phyloP scores from a whole-genome alignment of 306 rosid genomes.

The Inga leiocalycina region DNA sequence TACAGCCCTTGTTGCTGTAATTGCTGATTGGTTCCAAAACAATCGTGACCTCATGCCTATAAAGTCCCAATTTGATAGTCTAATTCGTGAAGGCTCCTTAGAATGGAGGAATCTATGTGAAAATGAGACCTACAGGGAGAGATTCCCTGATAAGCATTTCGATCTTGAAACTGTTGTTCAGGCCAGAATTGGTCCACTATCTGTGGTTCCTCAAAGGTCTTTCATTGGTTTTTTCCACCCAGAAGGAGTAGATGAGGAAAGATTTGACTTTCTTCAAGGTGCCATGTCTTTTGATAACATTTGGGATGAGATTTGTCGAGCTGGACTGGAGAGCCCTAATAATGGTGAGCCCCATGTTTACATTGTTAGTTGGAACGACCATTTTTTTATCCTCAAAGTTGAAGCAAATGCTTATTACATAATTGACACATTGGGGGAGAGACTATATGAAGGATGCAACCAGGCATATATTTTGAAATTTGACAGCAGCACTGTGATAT shows the following conservation, averaged over 20 bases:
- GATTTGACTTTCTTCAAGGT: conserved; percentile 79
- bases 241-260: conserved; percentile 79
- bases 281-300: conserved; percentile 95
- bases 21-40: conserved; percentile 94
- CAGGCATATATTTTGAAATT: conserved; percentile 94
- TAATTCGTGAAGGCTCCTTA: conserved; percentile 88
- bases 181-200: conserved; percentile 85
- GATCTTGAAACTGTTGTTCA: conserved; percentile 89
- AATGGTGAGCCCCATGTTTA: conserved; percentile 67
- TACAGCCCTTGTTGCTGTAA: conserved; percentile 95
- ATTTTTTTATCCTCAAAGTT: conserved; percentile 92
- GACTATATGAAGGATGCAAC: conserved; percentile 93
- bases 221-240: conserved; percentile 96
- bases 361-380: conserved; percentile 97
- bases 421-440: conserved; percentile 94
- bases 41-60: conserved; percentile 75
- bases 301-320: conserved; percentile 86
- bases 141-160: conserved; percentile 92
- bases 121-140: conserved; percentile 64
- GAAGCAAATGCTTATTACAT: conserved; percentile 85
- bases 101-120: conserved; percentile 95
- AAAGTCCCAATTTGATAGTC: conserved; percentile 88
- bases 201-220: conserved; percentile 69
- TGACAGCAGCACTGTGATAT: conserved; percentile 62
- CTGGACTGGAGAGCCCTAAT: conserved; percentile 51